A percentile compares a stretch with the other conserved stretches of the same genome.
Evolutionary conservation across 2,329 filamentous ascomycete species (phyloP).

Genomic region (Aspergillus pseudoviridinutans): DNA sequence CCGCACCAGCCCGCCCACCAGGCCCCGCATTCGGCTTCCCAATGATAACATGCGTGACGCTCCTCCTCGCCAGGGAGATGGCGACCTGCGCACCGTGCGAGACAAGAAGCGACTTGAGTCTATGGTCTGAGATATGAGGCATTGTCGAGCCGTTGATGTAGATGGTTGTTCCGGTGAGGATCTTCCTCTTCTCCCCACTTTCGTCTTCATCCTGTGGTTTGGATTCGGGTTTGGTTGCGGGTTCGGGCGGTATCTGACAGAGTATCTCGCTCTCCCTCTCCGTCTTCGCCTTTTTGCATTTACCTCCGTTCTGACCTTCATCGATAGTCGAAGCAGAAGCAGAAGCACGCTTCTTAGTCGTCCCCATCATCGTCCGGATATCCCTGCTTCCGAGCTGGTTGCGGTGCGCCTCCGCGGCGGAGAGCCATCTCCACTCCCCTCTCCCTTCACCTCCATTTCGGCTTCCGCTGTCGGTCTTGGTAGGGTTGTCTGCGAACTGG

Average conservation of each 20-base stretch:
- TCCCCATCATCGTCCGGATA: slow-evolving; percentile 36
- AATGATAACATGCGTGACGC: slow-evolving; percentile 81
- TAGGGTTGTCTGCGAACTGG: slow-evolving; percentile 54
- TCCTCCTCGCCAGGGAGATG: too few species aligned
- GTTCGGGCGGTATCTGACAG: too few species aligned
- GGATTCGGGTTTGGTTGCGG: too few species aligned
- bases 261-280: too few species aligned
- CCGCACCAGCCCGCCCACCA: slow-evolving; percentile 60
- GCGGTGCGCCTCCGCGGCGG: slow-evolving; percentile 22
- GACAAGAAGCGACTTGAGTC: slow-evolving; percentile 71
- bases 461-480: slow-evolving; percentile 40
- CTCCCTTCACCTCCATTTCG: slow-evolving; percentile 16
- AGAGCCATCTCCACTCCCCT: slow-evolving; percentile 49
- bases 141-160: slow-evolving; percentile 87
- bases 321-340: slow-evolving; percentile 35
- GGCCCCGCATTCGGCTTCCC: slow-evolving; percentile 52
- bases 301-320: slow-evolving; percentile 28
- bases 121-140: slow-evolving; percentile 79
- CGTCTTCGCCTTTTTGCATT: too few species aligned
- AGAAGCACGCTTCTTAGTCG: slow-evolving; percentile 20
- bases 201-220: too few species aligned
- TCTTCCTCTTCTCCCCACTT: too few species aligned
- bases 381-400: slow-evolving; percentile 30
- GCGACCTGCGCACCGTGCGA: slow-evolving; percentile 67
- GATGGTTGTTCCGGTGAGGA: slow-evolving; percentile 63